These are phyloP conservation scores for Beauveria sp. DNA, from an alignment of 2,329 filamentous ascomycete species.

Conservation along the genomic window DNA sequence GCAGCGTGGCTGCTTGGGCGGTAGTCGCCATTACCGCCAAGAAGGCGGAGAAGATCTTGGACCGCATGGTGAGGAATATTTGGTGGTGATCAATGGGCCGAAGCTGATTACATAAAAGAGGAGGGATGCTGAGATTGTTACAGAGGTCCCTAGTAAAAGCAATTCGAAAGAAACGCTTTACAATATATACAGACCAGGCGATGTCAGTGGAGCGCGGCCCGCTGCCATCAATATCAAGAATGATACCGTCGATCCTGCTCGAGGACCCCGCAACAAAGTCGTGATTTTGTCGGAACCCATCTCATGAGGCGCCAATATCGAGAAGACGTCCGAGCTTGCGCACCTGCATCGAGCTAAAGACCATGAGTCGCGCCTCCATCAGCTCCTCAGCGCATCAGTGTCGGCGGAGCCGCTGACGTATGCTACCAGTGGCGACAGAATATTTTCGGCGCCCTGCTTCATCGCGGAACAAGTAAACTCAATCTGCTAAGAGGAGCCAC, in stretches of 20 bases:
- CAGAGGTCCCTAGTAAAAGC: too few species aligned
- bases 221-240: not conserved
- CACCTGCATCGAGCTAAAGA: not conserved
- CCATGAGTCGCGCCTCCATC: too few species aligned
- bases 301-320: too few species aligned
- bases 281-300: not conserved
- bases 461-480: not conserved
- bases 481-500: not conserved
- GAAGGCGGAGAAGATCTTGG: not conserved
- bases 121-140: too few species aligned
- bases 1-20: not conserved
- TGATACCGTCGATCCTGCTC: not conserved
- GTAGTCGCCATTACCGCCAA: not conserved
- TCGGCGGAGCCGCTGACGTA: not conserved
- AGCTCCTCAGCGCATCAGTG: too few species aligned
- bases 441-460: not conserved
- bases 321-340: not conserved
- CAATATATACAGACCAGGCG: not conserved
- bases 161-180: not conserved
- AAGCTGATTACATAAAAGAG: not conserved
- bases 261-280: not conserved
- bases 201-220: not conserved
- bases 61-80: not conserved
- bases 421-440: not conserved
- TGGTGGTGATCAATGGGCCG: not conserved